Evolutionary conservation across 2,329 filamentous ascomycete genomes (phyloP), one percentile per base, ranked within the genome.

Genomic region (Phaeomoniella chlamydospora): DNA sequence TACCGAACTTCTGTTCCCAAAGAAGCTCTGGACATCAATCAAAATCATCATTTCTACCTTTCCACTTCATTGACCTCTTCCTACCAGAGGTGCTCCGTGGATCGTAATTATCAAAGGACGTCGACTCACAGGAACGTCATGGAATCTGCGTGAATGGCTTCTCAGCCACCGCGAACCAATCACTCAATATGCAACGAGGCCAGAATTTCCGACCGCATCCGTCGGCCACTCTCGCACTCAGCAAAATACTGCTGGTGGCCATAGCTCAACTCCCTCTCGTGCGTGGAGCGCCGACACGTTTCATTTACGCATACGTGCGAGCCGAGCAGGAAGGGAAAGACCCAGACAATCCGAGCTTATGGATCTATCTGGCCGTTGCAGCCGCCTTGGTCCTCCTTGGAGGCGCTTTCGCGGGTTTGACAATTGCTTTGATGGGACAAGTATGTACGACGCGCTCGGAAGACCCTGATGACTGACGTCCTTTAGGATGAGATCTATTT

Each of bases 351-450:
- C 70, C 76, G 5, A 70, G 72, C 35, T 62, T 93, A 45, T 93
- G 83, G 81, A 64, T 88, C 32, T 85, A 94, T 51, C 70, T 90
- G 42, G 67, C 77, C 38, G 68, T 86, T 18, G 92, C 88, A 13
- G 71, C 84, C 40, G 69, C 75, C 15, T 70, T 98, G 38, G 90
- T 96, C 6, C 64, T 96, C 41, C 70, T 83, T 1, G 90, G 90
- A 43, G 90, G 90, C 43, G 85, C 84, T 29, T 98, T 98, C 62
- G 90, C 90, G 6, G 90, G 90, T 19, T 62, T 98, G 57, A 98
- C 90, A 40, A 62, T 62, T 46, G 54, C 59, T 47, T 58, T 78
- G 47, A 79, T 79, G 74, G 74, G 74, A 38, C 74, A 79, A 49
- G 61, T 62, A 48, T 38, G 47, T 29, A n/a, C n/a, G n/a, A n/a